phyloP scores from a whole-genome alignment of 139 green algal species.

The Chlamydomonas eustigma region DNA sequence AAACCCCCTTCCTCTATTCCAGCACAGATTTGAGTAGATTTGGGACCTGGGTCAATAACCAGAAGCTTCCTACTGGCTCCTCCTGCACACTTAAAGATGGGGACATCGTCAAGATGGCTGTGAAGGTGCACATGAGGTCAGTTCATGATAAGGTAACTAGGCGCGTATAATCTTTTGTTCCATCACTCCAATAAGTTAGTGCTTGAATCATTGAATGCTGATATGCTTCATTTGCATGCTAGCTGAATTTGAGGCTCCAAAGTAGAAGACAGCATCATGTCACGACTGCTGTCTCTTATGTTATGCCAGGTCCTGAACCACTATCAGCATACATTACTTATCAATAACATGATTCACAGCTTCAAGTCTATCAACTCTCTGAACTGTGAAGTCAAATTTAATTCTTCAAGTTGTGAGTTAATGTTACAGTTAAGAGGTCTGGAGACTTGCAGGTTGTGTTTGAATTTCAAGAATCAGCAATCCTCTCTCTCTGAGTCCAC shows the following conservation, averaged over 20 bases:
- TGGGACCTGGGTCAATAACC: not conserved
- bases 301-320: not conserved
- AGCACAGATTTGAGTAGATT: not conserved
- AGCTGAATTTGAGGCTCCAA: not conserved
- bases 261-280: too few relatives aligned
- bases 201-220: not conserved
- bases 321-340: too few relatives aligned
- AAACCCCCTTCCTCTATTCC: too few relatives aligned
- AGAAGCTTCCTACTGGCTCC: not conserved
- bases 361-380: too few relatives aligned
- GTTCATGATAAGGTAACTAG: not conserved
- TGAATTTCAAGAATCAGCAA: too few relatives aligned
- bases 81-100: not conserved
- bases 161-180: not conserved
- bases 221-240: not conserved
- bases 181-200: not conserved
- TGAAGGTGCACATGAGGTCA: constrained; percentile 10
- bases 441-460: too few relatives aligned
- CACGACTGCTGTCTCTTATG: not conserved
- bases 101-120: constrained; percentile 2
- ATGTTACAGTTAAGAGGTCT: too few relatives aligned
- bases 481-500: too few relatives aligned
- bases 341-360: too few relatives aligned
- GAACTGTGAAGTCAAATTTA: too few relatives aligned
- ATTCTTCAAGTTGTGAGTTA: too few relatives aligned